A percentile compares a stretch with the other conserved stretches of the same genome.
phyloP scores from a whole-genome alignment of 2,329 filamentous ascomycete species.

The Botrytis pseudocinerea region DNA sequence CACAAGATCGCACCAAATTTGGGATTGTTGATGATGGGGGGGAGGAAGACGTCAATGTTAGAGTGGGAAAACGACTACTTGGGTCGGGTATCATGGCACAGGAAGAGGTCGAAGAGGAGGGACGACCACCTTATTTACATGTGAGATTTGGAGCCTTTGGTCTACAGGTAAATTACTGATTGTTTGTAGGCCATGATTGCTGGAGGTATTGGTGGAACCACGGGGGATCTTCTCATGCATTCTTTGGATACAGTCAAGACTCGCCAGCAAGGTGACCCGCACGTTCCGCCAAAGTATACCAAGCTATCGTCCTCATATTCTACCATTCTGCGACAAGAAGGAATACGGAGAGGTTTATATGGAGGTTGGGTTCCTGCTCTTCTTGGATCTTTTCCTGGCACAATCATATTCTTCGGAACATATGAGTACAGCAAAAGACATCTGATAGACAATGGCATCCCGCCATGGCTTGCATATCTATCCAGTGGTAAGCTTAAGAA shows the following conservation, averaged over 20 bases:
- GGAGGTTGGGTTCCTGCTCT: constrained; percentile 92
- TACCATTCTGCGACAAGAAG: constrained; percentile 92
- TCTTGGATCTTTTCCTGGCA: constrained; percentile 89
- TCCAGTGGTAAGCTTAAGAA: constrained; percentile 62
- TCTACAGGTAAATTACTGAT: constrained; percentile 29
- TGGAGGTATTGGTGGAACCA: constrained; percentile 87
- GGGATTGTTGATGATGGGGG: constrained; percentile 43
- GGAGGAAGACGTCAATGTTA: constrained; percentile 39
- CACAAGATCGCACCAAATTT: constrained; percentile 36
- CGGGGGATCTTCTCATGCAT: constrained; percentile 97
- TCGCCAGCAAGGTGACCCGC: constrained; percentile 92
- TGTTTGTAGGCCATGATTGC: constrained; percentile 81
- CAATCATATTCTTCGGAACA: constrained; percentile 90
- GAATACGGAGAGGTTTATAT: constrained; percentile 81
- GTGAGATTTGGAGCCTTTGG: constrained; percentile 44
- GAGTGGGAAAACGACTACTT: constrained; percentile 33
- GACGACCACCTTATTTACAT: constrained; percentile 63
- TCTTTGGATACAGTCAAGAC: constrained; percentile 98
- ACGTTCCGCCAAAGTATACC: constrained; percentile 88
- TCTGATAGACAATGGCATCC: constrained; percentile 81
- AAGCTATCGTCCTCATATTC: constrained; percentile 88
- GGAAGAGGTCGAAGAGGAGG: constrained; percentile 50
- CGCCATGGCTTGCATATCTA: constrained; percentile 82
- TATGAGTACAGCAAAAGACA: constrained; percentile 94
- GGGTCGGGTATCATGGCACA: constrained; percentile 37